Evolutionary conservation across 495 filamentous ascomycete species (phyloP).

Genomic region (Cetradonia linearis): DNA sequence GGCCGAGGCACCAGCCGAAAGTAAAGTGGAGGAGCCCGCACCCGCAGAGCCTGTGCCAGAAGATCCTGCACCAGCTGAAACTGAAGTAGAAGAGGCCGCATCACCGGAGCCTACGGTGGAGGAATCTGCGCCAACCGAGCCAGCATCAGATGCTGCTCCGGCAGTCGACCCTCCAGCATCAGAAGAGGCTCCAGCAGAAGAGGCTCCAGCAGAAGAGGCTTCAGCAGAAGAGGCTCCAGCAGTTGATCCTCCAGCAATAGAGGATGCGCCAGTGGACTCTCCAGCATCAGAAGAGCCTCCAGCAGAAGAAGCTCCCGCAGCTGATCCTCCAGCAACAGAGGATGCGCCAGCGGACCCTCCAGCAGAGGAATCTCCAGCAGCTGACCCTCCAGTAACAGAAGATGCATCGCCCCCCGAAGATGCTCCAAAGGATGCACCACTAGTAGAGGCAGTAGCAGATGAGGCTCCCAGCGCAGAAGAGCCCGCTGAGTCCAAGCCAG

Average conservation of each 20-base stretch:
- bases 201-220: no score
- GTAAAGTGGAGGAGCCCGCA: slow-evolving; percentile 10
- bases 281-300: slow-evolving; percentile 9
- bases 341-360: slow-evolving; percentile 3
- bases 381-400: slow-evolving; percentile 8
- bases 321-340: not conserved
- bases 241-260: not conserved
- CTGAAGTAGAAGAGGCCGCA: not conserved
- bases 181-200: no score
- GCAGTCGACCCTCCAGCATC: not conserved
- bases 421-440: not conserved
- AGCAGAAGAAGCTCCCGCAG: not conserved
- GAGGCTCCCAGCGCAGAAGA: not conserved
- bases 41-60: slow-evolving; percentile 17
- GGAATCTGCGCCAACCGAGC: not conserved
- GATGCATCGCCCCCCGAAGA: not conserved
- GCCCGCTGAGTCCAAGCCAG: not conserved
- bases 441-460: not conserved
- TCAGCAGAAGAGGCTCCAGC: not conserved
- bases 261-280: not conserved
- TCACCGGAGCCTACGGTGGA: not conserved
- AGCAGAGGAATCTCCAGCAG: slow-evolving; percentile 8
- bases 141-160: not conserved
- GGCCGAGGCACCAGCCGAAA: not conserved
- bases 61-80: slow-evolving; percentile 1